These are phyloP conservation scores for Globisporangium radiosum DNA, from an alignment of 352 stramenopile genomes.

Conservation along the genomic window DNA sequence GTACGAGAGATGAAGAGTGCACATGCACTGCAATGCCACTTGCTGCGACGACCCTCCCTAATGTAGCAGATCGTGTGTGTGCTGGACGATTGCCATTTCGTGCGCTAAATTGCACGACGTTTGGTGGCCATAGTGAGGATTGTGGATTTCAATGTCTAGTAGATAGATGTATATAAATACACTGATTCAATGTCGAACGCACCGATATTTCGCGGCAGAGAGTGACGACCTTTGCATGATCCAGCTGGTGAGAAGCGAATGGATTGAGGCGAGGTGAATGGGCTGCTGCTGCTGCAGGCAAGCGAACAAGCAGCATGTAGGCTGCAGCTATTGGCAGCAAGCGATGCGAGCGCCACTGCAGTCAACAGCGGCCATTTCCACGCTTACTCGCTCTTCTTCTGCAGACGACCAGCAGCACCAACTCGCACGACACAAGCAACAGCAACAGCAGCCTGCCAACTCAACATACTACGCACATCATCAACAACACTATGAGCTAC, in stretches of 20 bases:
- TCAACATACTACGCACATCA: too few species aligned
- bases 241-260: background rate
- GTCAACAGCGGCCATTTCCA: background rate
- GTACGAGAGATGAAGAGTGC: too few species aligned
- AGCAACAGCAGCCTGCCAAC: background rate
- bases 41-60: too few species aligned
- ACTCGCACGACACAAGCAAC: background rate
- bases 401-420: background rate
- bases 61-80: too few species aligned
- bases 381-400: background rate
- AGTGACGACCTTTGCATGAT: background rate
- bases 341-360: background rate
- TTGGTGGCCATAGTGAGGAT: background rate
- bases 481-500: constrained; percentile 1
- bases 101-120: background rate
- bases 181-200: background rate
- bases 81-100: too few species aligned
- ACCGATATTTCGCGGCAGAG: background rate
- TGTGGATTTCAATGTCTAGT: background rate
- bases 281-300: too few species aligned
- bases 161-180: background rate
- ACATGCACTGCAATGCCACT: too few species aligned
- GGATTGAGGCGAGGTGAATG: too few species aligned
- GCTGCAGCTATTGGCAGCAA: too few species aligned
- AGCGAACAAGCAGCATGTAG: too few species aligned